Base-by-base conservation (phyloP, 2,329 filamentous ascomycete genomes). In the Coleophoma cylindrospora region DNA sequence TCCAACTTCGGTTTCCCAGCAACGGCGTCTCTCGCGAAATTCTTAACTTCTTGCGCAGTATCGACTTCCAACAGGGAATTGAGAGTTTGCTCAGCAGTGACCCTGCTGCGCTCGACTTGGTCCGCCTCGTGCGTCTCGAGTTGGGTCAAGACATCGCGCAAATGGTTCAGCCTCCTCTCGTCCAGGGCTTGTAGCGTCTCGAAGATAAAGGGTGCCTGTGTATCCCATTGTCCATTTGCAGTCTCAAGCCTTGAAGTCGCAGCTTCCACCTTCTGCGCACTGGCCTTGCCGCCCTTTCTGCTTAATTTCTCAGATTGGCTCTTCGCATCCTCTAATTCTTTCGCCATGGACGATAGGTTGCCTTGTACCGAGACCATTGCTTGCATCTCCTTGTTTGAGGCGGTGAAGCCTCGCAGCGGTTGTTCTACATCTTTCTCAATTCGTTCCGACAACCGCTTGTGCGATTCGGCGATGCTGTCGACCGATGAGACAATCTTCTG, bases 81-180 rank as follows among this genome's bases (percentile, higher is more conserved):
- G 50, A 99, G 73, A 22, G 89, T 89, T 53, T 85, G 83, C 65
- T 94, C 91, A 22, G 90, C 84, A 12, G 85, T 83, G 52, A 82
- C 74, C 54, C 89, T 83, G 53, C 79, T 84, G 50, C 87, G 81
- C 67, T 95, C 88, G 14, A 92, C 83, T 59, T 89, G 83, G 64
- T 99, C 94, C 27, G 89, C 81, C 67, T 97, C 92, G 65, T 95
- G 87, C 0, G 94, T 99, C 68, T 95, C 86, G 61, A 92, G 87
- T 63, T 96, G 91, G 1, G 94, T 97, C 53, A 99, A 78, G 38
- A 89, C 81, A 68, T 97, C 92, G 54, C 92, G 87, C 52, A 99
- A 76, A 63, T 95, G 87, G 67, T 96, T 96, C 58, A 95, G 75
- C 50, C 94, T 83, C 60, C 81, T 85, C 72, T 99, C 94, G 64